Percentiles rank a stretch among this genome's conserved stretches.
Evolutionary conservation across 345 rosid genomes (phyloP).

Genomic region (Sonneratia caseolaris): DNA sequence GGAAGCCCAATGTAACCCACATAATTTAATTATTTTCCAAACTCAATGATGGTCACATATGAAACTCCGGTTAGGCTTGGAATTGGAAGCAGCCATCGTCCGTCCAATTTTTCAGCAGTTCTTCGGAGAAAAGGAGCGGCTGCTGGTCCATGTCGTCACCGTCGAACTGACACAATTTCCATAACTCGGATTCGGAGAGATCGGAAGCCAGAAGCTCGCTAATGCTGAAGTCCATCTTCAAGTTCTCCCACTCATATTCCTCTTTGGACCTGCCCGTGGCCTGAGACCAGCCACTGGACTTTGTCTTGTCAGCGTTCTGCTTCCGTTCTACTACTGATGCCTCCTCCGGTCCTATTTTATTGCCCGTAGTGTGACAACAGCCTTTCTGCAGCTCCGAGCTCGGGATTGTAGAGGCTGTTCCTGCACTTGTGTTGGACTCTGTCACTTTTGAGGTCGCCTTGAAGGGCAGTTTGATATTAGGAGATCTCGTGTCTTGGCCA

Average conservation of each 20-base stretch:
- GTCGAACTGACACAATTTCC: conserved; percentile 13
- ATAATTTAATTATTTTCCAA: not conserved
- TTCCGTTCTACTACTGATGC: not conserved
- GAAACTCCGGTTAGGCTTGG: not conserved
- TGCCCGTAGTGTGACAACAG: too few species aligned
- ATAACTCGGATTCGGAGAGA: conserved; percentile 16
- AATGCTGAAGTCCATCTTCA: conserved; percentile 11
- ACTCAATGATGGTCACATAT: not conserved
- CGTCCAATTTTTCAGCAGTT: conserved; percentile 13
- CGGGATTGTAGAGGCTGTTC: not conserved
- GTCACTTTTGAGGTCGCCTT: not conserved
- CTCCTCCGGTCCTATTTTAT: not conserved
- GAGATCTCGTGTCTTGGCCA: not conserved
- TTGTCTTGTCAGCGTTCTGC: not conserved
- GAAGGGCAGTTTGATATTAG: not conserved
- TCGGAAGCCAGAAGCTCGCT: conserved; percentile 17
- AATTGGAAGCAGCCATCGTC: conserved; percentile 6
- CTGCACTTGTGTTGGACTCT: not conserved
- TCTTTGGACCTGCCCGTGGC: not conserved
- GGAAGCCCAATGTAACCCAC: not conserved
- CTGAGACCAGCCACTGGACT: not conserved
- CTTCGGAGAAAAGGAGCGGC: conserved; percentile 12
- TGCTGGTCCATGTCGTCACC: conserved; percentile 4
- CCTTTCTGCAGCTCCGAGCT: not conserved
- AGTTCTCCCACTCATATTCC: conserved; percentile 4